Base-by-base conservation (phyloP, 345 rosid genomes). In the Mallotus nudiflorus region DNA sequence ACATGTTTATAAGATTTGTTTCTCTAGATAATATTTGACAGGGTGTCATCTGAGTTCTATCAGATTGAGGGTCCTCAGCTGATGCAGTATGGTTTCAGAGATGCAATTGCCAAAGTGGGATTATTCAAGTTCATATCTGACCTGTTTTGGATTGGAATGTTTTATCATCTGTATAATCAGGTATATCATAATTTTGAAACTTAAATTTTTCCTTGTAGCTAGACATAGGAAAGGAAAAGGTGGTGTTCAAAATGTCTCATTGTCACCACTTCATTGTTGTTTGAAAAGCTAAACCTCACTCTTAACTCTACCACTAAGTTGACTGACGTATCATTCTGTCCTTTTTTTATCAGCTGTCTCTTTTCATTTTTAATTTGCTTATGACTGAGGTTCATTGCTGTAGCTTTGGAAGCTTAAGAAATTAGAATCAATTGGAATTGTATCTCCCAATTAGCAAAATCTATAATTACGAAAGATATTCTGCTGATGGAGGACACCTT, bases 31-130 rank as follows among this genome's bases (percentile, higher is more conserved):
- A 60, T 22, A 20, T 42, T 15, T 33, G 46, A 63, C 35, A 25
- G 24, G 22, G 58, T 29, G 37, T 61, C 51, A 19, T 39, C 37
- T 63, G 50, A 33, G 18, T 71, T 1, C 27, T 63, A 55, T 64
- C 78, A 84, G 87, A 77, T 84, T 59, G 87, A 84, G 73, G 87
- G 87, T n/a, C 87, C 87, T 40, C 56, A 74, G 77, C 71, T 84
- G 67, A 75, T 84, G 82, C 80, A 81, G 60, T 50, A 72, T 70
- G 87, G 87, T 27, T 80, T 83, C 80, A 77, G 57, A 50, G 83
- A 74, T 75, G 85, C 87, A 33, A 81, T 81, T 54, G 83, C 87
- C 73, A 81, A 77, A 75, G 85, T 81, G 54, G 85, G 87, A 57
- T 49, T 81, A 16, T 11, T 46, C 68, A 84, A 84, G 44, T 81